phyloP scores from a whole-genome alignment of 2,329 filamentous ascomycete species.

The Nectriaceae sp. region DNA sequence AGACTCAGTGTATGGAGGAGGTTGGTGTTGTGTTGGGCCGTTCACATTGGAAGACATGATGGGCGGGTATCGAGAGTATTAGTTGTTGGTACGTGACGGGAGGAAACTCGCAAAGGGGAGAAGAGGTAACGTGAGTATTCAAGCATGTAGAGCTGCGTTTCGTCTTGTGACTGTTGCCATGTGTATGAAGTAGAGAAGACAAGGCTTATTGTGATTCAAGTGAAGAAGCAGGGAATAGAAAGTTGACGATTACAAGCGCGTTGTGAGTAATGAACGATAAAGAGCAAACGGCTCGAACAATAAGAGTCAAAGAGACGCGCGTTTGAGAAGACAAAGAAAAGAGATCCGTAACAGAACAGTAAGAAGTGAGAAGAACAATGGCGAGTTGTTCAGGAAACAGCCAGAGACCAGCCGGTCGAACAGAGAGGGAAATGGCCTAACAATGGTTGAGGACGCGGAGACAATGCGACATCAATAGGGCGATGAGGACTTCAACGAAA shows the following conservation, averaged over 20 bases:
- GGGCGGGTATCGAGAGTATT: slow-evolving; percentile 3
- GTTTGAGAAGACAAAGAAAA: slow-evolving; percentile 26
- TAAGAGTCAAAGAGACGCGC: slow-evolving; percentile 9
- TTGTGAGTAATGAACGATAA: slow-evolving; percentile 12
- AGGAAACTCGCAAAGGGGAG: background rate
- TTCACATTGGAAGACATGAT: slow-evolving; percentile 15
- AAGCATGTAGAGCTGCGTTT: slow-evolving; percentile 13
- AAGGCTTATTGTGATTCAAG: slow-evolving; percentile 7
- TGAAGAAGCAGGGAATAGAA: slow-evolving; percentile 5
- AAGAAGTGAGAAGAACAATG: slow-evolving; percentile 12
- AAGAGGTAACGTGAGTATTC: slow-evolving; percentile 9
- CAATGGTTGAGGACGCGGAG: slow-evolving; percentile 3
- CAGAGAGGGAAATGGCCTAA: slow-evolving; percentile 5
- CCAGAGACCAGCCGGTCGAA: background rate
- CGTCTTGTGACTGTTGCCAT: slow-evolving; percentile 7
- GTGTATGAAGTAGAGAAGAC: slow-evolving; percentile 9
- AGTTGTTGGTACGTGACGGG: slow-evolving; percentile 6
- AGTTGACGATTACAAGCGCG: background rate
- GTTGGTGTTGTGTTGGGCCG: slow-evolving; percentile 11
- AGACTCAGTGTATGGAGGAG: slow-evolving; percentile 17
- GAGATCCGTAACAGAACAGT: slow-evolving; percentile 10
- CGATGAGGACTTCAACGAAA: slow-evolving; percentile 14
- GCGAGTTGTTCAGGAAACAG: background rate
- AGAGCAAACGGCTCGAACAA: slow-evolving; percentile 11
- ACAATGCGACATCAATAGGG: slow-evolving; percentile 10